phyloP scores from a whole-genome alignment of 257 asterid species.

The Nicotiana attenuata region DNA sequence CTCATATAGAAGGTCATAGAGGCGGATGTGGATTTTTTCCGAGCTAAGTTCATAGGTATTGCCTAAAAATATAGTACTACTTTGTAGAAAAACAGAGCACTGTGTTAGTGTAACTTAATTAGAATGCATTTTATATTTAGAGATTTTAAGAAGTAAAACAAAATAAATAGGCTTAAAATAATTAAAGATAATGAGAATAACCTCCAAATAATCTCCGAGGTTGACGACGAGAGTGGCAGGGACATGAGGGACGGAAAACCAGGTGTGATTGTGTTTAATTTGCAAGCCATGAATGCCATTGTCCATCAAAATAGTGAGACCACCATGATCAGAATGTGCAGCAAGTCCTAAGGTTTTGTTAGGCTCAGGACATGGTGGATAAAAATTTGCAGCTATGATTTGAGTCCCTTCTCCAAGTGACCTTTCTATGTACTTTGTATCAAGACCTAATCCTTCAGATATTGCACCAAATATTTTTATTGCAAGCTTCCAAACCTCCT shows the following conservation, averaged over 20 bases:
- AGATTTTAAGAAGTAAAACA: too few relatives aligned
- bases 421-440: slow-evolving; percentile 26
- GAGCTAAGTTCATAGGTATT: too few relatives aligned
- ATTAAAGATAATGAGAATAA: background rate
- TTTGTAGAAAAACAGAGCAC: too few relatives aligned
- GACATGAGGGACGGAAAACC: slow-evolving; percentile 35
- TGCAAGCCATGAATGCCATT: slow-evolving; percentile 55
- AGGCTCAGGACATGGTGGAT: slow-evolving; percentile 68
- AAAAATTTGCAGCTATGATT: slow-evolving; percentile 42
- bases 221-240: slow-evolving; percentile 54
- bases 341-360: slow-evolving; percentile 49
- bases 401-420: slow-evolving; percentile 40
- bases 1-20: too few relatives aligned
- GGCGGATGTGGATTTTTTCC: too few relatives aligned
- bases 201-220: slow-evolving; percentile 63
- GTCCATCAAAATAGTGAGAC: slow-evolving; percentile 47
- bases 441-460: slow-evolving; percentile 56
- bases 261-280: slow-evolving; percentile 32
- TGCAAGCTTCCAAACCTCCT: slow-evolving; percentile 35
- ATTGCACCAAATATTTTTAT: slow-evolving; percentile 11
- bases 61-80: too few relatives aligned
- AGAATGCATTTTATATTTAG: too few relatives aligned
- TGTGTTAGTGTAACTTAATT: too few relatives aligned
- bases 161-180: too few relatives aligned
- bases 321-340: slow-evolving; percentile 62